Base-by-base conservation (phyloP, 73 alveolate genomes). In the Symbiodinium pilosum region DNA sequence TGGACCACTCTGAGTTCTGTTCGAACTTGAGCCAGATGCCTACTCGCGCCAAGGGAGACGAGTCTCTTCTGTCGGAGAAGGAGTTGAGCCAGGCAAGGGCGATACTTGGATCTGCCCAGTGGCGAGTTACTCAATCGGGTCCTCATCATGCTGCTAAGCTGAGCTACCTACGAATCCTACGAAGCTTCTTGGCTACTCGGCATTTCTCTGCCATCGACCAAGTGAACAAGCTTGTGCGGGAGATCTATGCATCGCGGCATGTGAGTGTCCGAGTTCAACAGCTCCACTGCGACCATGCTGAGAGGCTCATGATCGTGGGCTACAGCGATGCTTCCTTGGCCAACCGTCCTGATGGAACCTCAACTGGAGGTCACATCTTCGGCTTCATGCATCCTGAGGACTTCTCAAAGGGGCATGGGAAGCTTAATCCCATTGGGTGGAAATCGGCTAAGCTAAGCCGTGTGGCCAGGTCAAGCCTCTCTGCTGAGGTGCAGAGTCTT, bases 101-200 rank as follows among this genome's bases (percentile, higher is more conserved):
- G 8, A 47, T 86, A 0, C 34, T 86, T 30, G 94, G 94, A 0
- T 75, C 94, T 6, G 94, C 30, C 11, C 94, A 86, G n/a, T 86
- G 94, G 94, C 54, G 94, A 0, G 94, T 54, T 14, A 14, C 41
- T 1, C 94, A 86, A 38, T 1, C 84, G 0, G 94, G 84, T 16
- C 94, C 94, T 0, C 94, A 86, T 11, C 94, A 86, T 18, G 83
- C 84, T 0, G 84, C 94, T 28, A 86, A 86, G 47, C 84, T 86
- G 2, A 36, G 64, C 26, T 36, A 44, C 84, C 42, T 86, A 30
- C 94, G 54, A n/a, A n/a, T 75, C 84, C 42, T 86, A 30, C 94
- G 54, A n/a, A 36, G 64, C 12, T 43, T 69, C 40, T 28, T 86
- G 16, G 32, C 36, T 8, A 12, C n/a, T 0, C 28, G 77, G 1